These are phyloP conservation scores for Metschnikowia baotianmanensis DNA, from an alignment of 805 yeast genomes.

Conservation along the genomic window DNA sequence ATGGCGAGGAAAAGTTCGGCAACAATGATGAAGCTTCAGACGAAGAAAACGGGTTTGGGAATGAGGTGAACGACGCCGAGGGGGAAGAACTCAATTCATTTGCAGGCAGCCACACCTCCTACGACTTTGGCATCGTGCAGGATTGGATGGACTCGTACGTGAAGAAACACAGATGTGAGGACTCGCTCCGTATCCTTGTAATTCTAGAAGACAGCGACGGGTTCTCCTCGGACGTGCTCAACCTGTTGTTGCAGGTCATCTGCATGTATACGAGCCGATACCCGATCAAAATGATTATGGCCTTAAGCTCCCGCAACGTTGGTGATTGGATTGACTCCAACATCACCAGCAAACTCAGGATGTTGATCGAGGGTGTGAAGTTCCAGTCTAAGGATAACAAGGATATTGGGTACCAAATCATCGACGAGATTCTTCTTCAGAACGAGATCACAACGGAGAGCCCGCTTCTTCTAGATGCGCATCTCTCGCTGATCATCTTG, in stretches of 20 bases:
- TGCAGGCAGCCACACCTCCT: conserved; percentile 26
- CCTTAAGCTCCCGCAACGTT: conserved; percentile 35
- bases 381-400: conserved; percentile 33
- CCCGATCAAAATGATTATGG: conserved; percentile 37
- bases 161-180: conserved; percentile 7
- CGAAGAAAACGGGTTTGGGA: conserved; percentile 13
- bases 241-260: conserved; percentile 34
- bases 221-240: conserved; percentile 31
- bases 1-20: conserved; percentile 11
- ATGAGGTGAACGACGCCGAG: conserved; percentile 18
- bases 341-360: conserved; percentile 30
- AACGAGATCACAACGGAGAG: conserved; percentile 21
- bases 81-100: conserved; percentile 12
- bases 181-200: conserved; percentile 22
- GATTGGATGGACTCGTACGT: conserved; percentile 29
- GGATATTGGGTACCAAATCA: conserved; percentile 31
- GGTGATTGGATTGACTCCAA: conserved; percentile 36
- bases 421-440: conserved; percentile 32
- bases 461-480: conserved; percentile 25
- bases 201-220: conserved; percentile 40
- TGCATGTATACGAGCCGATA: conserved; percentile 24
- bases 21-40: conserved; percentile 6
- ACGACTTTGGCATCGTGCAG: conserved; percentile 36
- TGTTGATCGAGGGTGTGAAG: conserved; percentile 29
- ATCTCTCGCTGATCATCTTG: conserved; percentile 28